Percentiles rank a stretch among this genome's conserved stretches.
Conservation (phyloP, 202 grass and related monocot genomes). For the Carex arenaria region DNA sequence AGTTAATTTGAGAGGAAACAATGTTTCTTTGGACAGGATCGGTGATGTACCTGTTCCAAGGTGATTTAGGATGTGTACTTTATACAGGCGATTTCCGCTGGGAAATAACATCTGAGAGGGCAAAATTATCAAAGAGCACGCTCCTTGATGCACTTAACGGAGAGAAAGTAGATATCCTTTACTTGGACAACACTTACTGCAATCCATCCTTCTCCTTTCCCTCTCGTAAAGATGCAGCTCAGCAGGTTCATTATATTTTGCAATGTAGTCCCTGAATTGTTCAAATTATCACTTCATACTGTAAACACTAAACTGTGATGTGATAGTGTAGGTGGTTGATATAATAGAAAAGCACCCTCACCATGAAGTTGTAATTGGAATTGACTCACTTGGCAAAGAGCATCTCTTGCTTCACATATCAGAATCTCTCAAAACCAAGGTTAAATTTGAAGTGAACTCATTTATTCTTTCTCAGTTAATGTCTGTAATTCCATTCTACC, state of each 20-base stretch:
- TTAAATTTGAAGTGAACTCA: slow-evolving; percentile 1
- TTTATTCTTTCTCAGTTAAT: slow-evolving; percentile 16
- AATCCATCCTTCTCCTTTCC: slow-evolving; percentile 79
- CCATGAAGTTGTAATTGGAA: slow-evolving; percentile 75
- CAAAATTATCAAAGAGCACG: slow-evolving; percentile 43
- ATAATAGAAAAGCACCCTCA: slow-evolving; percentile 54
- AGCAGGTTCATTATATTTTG: slow-evolving; percentile 44
- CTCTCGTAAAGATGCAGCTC: slow-evolving; percentile 55
- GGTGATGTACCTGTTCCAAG: slow-evolving; percentile 88
- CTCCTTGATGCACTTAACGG: slow-evolving; percentile 53
- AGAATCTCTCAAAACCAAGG: slow-evolving; percentile 67
- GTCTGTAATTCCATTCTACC: slow-evolving; percentile 9
- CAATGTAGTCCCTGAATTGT: neutral
- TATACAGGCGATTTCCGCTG: slow-evolving; percentile 82
- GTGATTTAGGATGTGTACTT: slow-evolving; percentile 64
- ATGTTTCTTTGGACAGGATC: slow-evolving; percentile 36
- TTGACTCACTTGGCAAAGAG: slow-evolving; percentile 86
- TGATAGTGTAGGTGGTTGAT: slow-evolving; percentile 47
- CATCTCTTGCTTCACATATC: slow-evolving; percentile 73
- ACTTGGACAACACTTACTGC: slow-evolving; percentile 88
- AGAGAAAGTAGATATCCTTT: slow-evolving; percentile 63
- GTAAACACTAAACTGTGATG: neutral
- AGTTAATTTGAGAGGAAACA: neutral
- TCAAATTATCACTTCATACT: neutral
- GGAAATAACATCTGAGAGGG: slow-evolving; percentile 51